Evolutionary conservation across 148 eudicot genomes (phyloP), one percentile per base, ranked within the genome.

Genomic region (Amaranthus cruentus): DNA sequence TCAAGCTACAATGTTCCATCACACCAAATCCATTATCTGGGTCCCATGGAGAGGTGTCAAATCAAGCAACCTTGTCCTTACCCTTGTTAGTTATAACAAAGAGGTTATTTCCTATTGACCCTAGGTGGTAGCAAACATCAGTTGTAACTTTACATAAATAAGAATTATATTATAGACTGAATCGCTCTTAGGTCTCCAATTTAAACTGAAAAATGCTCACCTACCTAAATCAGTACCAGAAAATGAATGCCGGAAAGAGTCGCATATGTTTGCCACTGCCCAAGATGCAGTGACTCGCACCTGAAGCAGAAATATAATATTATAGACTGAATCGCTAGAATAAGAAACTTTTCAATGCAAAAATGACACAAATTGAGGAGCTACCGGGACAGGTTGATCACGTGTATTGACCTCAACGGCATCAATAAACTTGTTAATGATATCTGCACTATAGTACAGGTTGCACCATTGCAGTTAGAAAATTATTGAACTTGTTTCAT

Each of bases 251-350:
- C 90, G 87, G 28, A 91, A 84, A 77, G 97, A 86, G 73, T 90
- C 97, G 79, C 97, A 88, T 70, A 91, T 88, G 82, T 95, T 95
- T 51, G 98, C 98, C 76, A 95, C 75, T 79, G 98, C 97, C 98
- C 98, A 95, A 21, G 98, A 88, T 69, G 98, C 96, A 72, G 96
- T 85, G 71, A 94, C 87, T 46, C 98, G 97, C 44, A 95, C 98
- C 98, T 93, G 81, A 72, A 81, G 73, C 73, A 73, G 49, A 62
- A 46, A 67, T 56, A 62, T 4, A 54, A 10, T 12, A 46, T 10
- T 44, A 47, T 1, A 47, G 43, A 12, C 43, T 63, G 12, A 43
- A 63, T 4, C 49, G 18, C 43, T 42, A 6, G 43, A 28, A 42
- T 15, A 28, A 9, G 7, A 47, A 70, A 49, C 47, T 0, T 47